Evolutionary conservation across 257 asterid species (phyloP).

Genomic region (Eucommia ulmoides): DNA sequence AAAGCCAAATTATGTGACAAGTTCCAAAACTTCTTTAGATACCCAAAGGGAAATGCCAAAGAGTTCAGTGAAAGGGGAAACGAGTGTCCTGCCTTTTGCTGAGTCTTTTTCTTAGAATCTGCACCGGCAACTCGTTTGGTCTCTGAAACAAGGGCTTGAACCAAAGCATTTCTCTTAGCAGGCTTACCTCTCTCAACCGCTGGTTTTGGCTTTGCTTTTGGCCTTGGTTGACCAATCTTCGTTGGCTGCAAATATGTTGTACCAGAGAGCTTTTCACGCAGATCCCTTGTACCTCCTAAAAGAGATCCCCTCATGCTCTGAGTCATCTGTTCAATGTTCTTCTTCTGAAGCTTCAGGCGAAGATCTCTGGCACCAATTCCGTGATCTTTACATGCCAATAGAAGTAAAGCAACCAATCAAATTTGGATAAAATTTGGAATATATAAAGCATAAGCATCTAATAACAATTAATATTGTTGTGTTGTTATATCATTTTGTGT

Average conservation of each 20-base stretch:
- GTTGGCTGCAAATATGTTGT: conserved; percentile 31
- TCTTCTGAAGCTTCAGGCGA: conserved; percentile 89
- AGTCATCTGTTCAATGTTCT: conserved; percentile 40
- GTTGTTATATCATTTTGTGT: neutral
- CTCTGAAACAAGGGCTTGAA: conserved; percentile 43
- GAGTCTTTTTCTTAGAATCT: conserved; percentile 43
- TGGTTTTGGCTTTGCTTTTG: conserved; percentile 40
- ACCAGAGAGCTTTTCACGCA: conserved; percentile 95
- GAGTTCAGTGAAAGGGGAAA: neutral
- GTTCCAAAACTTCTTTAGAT: neutral
- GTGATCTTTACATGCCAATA: conserved; percentile 34
- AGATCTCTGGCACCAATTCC: conserved; percentile 69
- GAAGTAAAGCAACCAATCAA: neutral
- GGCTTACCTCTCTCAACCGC: conserved; percentile 51
- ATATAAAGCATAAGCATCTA: no score
- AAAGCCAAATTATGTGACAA: conserved; percentile 1
- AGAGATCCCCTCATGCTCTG: conserved; percentile 44
- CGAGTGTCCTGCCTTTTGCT: conserved; percentile 35
- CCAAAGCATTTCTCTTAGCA: conserved; percentile 45
- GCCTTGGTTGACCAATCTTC: conserved; percentile 34
- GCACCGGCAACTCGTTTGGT: conserved; percentile 26
- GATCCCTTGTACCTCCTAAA: conserved; percentile 67
- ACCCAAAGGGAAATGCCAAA: neutral
- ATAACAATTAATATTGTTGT: neutral
- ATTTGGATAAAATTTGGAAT: no score